Base-by-base conservation (phyloP, 1,284 basidiomycete genomes). In the Wolfiporia cocos region DNA sequence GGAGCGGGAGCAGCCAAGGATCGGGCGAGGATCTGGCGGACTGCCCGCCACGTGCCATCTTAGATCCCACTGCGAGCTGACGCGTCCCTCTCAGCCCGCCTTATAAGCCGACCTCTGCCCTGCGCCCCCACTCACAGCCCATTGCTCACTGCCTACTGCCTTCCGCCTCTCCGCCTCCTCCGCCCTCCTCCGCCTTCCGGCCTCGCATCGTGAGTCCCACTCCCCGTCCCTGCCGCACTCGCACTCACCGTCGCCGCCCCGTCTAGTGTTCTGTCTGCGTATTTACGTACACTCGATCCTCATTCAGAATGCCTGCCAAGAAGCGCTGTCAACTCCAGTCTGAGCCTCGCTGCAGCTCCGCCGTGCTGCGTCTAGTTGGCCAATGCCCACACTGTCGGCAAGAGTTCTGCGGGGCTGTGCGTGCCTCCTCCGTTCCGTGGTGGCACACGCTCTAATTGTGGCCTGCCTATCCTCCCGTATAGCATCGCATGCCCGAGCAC, bases 401-500 rank as follows among this genome's bases (percentile, higher is more conserved):
- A 15, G 76, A 81, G 55, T 91, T 89, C 67, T 92, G 88, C 59
- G 76, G 78, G 46, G 68, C 73, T 45, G 89, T 90, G 55, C 66
- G 87, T 78, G 20, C 24, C 19, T 14, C 6, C 39, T 32, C 32
- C 30, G 34, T 24, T 18, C 40, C 35, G 44, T 19, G 14, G 30
- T 21, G 20, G 5, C 7, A 5, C 26, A 44, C 37, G 43, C 28
- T 14, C 34, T 22, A 37, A 41, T 34, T 26, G 11, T 39, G 24
- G 38, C 39, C 32, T 34, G 24, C 41, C 50, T 49, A 19, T 46
- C 43, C 39, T 33, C 37, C n/a, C 30, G 35, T 44, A 3, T 52
- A 90, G 87, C 87, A 90, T 59, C 86, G 87, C 52, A 71, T 89
- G 52, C 87, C 87, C 7, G 87, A 90, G 58, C 84, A 86, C 54